Base-by-base conservation (phyloP, 345 rosid species). In the Turnera subulata region DNA sequence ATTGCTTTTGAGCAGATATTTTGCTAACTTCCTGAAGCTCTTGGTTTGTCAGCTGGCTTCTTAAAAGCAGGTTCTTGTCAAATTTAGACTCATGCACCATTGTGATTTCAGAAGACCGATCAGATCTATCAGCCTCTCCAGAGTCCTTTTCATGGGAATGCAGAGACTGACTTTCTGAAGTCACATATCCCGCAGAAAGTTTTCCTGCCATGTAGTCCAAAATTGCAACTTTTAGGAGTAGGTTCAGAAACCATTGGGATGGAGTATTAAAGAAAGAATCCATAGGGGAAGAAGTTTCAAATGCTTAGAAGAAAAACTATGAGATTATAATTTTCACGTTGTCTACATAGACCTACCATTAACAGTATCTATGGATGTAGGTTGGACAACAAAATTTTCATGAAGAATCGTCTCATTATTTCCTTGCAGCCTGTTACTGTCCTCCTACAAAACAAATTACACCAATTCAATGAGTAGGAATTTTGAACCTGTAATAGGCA, bases 1-100 rank as follows among this genome's bases (percentile, higher is more conserved):
- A 37, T 37, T 54, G 58, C 58, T 38, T 38, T 17, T 54, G 45
- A 1, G 6, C 58, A 38, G 37, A 54, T 22, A 37, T 38, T 54
- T 18, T 19, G 46, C 25, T 19, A 19, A 54, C 37, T 2, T 35
- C 26, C 11, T 20, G 45, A 21, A 54, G 58, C 18, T 52, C 55
- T 26, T 32, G 55, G n/a, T 18, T 2, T 21, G 58, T 35, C 46
- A 38, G 37, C 45, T 37, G 42, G 25, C 37, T 45, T 4, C 35
- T 45, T 13, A 21, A 19, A 11, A 38, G 17, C 1, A 18, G n/a
- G 37, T 21, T 17, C 29, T 38, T 20, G 46, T 37, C 5, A 12
- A 15, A 4, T 37, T 26, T 2, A 37, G 46, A 54, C 20, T 54
- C 58, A 19, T 19, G 45, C 17, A 54, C 46, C 29, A 13, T 38